Percentiles rank a stretch among this genome's conserved stretches.
These are phyloP conservation scores for Condylostoma magnum DNA, from an alignment of 169 alveolate species.

Conservation along the genomic window DNA sequence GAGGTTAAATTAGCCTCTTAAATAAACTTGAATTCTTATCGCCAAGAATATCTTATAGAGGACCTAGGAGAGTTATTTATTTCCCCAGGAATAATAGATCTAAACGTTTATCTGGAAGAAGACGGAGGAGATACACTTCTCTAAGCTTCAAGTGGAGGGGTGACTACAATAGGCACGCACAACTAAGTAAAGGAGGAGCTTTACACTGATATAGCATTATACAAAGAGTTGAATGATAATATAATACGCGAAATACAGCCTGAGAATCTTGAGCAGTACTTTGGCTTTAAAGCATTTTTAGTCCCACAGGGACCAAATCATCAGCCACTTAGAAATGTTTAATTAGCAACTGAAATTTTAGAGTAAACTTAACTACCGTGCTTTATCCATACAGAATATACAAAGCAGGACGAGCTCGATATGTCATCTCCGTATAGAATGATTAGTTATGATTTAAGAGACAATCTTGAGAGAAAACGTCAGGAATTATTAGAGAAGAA, in stretches of 20 bases:
- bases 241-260: neutral
- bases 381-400: no score
- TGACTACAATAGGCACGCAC: neutral
- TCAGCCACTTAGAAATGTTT: neutral
- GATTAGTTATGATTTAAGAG: no score
- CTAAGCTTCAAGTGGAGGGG: constrained; percentile 9
- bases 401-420: no score
- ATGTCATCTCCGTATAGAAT: no score
- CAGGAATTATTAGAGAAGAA: no score
- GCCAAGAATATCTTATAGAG: neutral
- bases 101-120: neutral
- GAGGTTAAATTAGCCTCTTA: neutral
- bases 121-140: neutral
- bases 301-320: constrained; percentile 23
- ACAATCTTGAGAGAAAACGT: no score
- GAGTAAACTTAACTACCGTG: no score
- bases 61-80: constrained; percentile 17
- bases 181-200: neutral
- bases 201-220: constrained; percentile 4
- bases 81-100: constrained; percentile 17
- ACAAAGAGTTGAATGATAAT: neutral
- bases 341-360: neutral
- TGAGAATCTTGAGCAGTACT: no score
- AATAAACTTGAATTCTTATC: neutral
- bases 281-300: constrained; percentile 13